These are phyloP conservation scores for Trichoderma gracile DNA, from an alignment of 2,329 filamentous ascomycete species.

Conservation along the genomic window DNA sequence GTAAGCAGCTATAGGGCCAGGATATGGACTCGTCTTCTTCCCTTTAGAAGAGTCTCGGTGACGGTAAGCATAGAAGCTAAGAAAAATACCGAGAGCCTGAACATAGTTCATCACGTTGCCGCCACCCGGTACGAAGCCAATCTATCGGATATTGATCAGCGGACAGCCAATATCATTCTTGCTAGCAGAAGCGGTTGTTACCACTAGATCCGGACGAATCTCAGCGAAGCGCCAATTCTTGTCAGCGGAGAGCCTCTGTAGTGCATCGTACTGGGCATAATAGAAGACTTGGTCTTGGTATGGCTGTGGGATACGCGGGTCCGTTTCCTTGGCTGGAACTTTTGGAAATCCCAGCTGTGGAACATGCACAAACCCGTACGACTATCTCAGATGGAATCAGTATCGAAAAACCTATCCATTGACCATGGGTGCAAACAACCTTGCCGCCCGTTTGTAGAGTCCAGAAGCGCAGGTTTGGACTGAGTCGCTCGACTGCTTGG, in stretches of 20 bases:
- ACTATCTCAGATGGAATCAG: not conserved
- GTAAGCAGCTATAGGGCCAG: constrained; percentile 11
- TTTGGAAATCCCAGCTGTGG: constrained; percentile 17
- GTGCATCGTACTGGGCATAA: constrained; percentile 14
- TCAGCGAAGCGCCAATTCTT: constrained; percentile 22
- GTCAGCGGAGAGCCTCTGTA: constrained; percentile 4
- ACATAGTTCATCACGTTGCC: constrained; percentile 18
- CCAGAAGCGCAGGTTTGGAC: constrained; percentile 9
- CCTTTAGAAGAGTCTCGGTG: not conserved
- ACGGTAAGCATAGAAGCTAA: constrained; percentile 20
- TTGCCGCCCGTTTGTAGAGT: constrained; percentile 22
- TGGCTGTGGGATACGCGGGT: constrained; percentile 21
- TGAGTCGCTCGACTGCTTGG: constrained; percentile 13
- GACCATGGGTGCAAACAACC: not conserved
- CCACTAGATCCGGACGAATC: constrained; percentile 23
- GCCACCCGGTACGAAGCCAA: constrained; percentile 19
- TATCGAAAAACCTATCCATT: not conserved
- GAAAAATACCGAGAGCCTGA: constrained; percentile 18
- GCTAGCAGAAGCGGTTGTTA: not conserved
- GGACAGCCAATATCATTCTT: not conserved
- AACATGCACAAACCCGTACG: constrained; percentile 21
- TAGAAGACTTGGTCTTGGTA: constrained; percentile 23
- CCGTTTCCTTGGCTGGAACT: constrained; percentile 16
- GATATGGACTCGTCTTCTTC: constrained; percentile 4
- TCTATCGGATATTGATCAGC: not conserved